Base-by-base conservation (phyloP, 208 protist species). In the Crithidia bombi region DNA sequence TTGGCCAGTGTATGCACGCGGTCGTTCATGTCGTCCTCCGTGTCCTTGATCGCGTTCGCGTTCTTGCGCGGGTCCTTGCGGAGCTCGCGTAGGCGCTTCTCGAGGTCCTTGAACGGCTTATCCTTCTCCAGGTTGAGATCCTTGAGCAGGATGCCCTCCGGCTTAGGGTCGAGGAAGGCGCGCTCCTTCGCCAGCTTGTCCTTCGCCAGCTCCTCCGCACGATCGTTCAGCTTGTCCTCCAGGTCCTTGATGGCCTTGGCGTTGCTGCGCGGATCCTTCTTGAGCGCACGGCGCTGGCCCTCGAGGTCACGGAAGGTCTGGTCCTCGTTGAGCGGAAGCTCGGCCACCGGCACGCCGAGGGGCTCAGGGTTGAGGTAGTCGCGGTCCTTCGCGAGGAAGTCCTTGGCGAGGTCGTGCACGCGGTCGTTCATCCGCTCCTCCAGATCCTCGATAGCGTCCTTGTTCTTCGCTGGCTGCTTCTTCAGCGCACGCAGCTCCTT, bases 371-470 rank as follows among this genome's bases (percentile, higher is more conserved):
- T 84, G 56, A 95, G 77, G 68, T 81, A 89, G 44, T 79, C 64
- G 32, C 77, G 75, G 23, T 85, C 81, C 55, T 71, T 70, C 12
- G 86, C 72, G 23, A 91, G 71, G 63, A 83, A 85, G 47, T 91
- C 80, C 77, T 82, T 83, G 28, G 87, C 90, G 21, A 95, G 36
- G 39, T 73, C 79, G 59, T 91, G 80, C 7, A 75, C 83, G 49
- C 87, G 84, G 38, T 91, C 86, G 64, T 91, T 85, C 79, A 92
- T 81, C 38, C 75, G 64, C 56, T 86, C 75, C 79, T 92, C 78
- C 58, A 90, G 56, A 33, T 84, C 73, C 69, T 85, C 78, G 38
- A 92, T 85, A 11, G 69, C 75, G 51, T 81, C 74, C 50, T 82
- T 80, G 74, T 88, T 86, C 73, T 85, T 83, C n/a, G 71, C 61